Conservation (phyloP, 1,284 basidiomycete genomes). For the Puccinia coronata region DNA sequence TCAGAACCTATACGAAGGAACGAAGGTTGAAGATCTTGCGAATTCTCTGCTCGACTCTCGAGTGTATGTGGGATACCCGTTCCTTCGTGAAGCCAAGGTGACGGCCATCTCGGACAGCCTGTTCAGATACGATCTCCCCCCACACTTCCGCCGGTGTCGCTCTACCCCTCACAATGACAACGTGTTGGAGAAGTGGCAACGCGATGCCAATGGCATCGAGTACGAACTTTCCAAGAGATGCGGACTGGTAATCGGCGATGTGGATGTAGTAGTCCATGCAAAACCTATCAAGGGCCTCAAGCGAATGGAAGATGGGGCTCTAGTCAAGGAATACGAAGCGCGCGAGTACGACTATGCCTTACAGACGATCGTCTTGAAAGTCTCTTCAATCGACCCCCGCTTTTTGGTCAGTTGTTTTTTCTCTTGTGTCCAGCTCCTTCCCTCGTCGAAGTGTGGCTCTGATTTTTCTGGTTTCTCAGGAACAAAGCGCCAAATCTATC, state of each 20-base stretch:
- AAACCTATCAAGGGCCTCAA: slow-evolving; percentile 68
- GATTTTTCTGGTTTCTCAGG: slow-evolving; percentile 53
- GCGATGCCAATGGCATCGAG: slow-evolving; percentile 77
- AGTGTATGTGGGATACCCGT: slow-evolving; percentile 87
- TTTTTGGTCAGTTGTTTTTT: slow-evolving; percentile 67
- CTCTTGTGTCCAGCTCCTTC: not conserved
- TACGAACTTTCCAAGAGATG: slow-evolving; percentile 82
- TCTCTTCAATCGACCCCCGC: slow-evolving; percentile 82
- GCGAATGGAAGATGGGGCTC: slow-evolving; percentile 80
- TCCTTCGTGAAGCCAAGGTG: slow-evolving; percentile 86
- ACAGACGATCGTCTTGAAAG: slow-evolving; percentile 76
- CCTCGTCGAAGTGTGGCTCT: not conserved
- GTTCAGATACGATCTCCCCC: slow-evolving; percentile 76
- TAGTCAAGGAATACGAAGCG: slow-evolving; percentile 93
- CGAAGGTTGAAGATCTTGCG: slow-evolving; percentile 70
- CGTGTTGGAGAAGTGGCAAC: slow-evolving; percentile 69
- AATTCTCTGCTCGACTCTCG: slow-evolving; percentile 73
- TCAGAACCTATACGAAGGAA: slow-evolving; percentile 69
- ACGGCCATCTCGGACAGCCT: slow-evolving; percentile 81
- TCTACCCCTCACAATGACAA: slow-evolving; percentile 69
- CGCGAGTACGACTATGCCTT: slow-evolving; percentile 83
- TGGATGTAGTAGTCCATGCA: slow-evolving; percentile 28
- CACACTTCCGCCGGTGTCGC: slow-evolving; percentile 68
- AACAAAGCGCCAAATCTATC: slow-evolving; percentile 74
- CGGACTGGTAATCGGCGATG: slow-evolving; percentile 77